Percentiles rank a stretch among this genome's conserved stretches.
Conservation (phyloP, 2,329 filamentous ascomycete species). For the Claviceps pazoutovae region DNA sequence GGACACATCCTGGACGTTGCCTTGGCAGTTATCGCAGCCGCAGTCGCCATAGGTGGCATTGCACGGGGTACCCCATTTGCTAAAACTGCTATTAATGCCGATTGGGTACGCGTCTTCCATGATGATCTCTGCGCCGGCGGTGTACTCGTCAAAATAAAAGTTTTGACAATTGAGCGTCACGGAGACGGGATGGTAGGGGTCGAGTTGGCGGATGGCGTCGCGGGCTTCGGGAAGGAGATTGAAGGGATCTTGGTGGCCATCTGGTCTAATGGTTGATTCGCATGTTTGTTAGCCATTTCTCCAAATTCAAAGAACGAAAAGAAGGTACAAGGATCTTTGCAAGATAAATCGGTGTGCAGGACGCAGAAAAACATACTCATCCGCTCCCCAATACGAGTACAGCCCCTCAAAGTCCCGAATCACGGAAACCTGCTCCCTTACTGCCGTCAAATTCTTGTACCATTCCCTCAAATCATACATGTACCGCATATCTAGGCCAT, state of each 20-base stretch:
- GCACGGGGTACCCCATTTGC: conserved; percentile 40
- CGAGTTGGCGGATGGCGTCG: conserved; percentile 31
- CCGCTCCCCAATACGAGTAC: conserved; percentile 31
- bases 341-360: too few relatives aligned
- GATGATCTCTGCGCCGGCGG: conserved; percentile 40
- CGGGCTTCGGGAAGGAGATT: conserved; percentile 29
- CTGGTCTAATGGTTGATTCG: conserved; percentile 22
- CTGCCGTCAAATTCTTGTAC: conserved; percentile 30
- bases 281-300: too few relatives aligned
- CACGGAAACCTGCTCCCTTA: conserved; percentile 23
- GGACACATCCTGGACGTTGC: conserved; percentile 37
- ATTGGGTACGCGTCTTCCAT: conserved; percentile 48
- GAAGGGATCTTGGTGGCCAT: conserved; percentile 41
- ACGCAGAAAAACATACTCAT: conserved; percentile 23
- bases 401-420: conserved; percentile 26
- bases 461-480: conserved; percentile 31
- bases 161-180: conserved; percentile 48
- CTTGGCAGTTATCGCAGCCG: conserved; percentile 47
- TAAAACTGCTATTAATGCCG: conserved; percentile 39
- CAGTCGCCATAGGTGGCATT: conserved; percentile 48
- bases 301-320: too few relatives aligned
- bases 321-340: too few relatives aligned
- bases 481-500: conserved; percentile 23
- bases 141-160: conserved; percentile 44
- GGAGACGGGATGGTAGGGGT: conserved; percentile 47